These are phyloP conservation scores for Pythium sp. DNA, from an alignment of 352 stramenopile genomes.

Conservation along the genomic window DNA sequence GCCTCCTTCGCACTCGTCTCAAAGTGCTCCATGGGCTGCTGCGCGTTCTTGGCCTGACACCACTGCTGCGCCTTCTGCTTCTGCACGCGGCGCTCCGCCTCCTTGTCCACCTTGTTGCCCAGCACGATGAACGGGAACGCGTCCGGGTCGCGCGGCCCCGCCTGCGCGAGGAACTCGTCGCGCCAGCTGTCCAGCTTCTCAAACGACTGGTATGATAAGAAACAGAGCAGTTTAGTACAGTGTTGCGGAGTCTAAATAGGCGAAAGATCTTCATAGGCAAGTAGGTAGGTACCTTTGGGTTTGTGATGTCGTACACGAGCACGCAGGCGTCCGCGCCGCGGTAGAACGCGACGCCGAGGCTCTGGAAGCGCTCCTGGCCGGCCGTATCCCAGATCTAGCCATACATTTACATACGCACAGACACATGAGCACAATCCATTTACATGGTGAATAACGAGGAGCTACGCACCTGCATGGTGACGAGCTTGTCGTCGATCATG, in stretches of 20 bases:
- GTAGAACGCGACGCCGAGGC: constrained; percentile 98
- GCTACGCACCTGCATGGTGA: constrained; percentile 89
- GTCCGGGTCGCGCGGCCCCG: constrained; percentile 85
- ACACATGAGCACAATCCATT: neutral
- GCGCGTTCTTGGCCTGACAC: constrained; percentile 86
- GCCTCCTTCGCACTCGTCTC: constrained; percentile 98
- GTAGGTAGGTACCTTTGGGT: constrained; percentile 74
- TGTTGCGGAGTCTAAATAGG: neutral
- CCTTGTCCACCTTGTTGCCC: constrained; percentile 98
- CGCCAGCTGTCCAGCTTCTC: constrained; percentile 98
- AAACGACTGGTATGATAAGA: constrained; percentile 76
- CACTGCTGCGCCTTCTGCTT: constrained; percentile 92
- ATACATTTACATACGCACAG: neutral
- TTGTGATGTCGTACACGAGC: constrained; percentile 99
- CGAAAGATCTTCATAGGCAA: too few relatives aligned
- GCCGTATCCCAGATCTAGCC: constrained; percentile 99
- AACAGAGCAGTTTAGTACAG: neutral
- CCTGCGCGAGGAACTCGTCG: constrained; percentile 96
- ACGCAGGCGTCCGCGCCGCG: constrained; percentile 97
- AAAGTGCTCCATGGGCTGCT: constrained; percentile 94
- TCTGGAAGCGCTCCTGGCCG: constrained; percentile 98
- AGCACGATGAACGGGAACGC: constrained; percentile 98
- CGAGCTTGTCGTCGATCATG: constrained; percentile 94
- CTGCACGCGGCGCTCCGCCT: constrained; percentile 83
- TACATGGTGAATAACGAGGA: neutral